Conservation (phyloP, 305 asterid species). For the Rubia balearica region DNA sequence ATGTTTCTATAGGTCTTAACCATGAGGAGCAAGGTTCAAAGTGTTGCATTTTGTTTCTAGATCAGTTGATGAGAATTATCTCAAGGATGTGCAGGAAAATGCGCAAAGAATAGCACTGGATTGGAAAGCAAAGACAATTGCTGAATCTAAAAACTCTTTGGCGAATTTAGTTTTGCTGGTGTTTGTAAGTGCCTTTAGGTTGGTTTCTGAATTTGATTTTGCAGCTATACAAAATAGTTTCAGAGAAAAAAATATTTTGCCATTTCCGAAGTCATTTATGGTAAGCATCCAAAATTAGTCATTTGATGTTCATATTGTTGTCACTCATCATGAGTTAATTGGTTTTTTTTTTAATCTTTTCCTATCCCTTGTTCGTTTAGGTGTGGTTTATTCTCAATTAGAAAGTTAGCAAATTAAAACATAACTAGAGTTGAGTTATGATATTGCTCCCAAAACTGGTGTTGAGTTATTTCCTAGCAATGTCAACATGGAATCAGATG, state of each 20-base stretch:
- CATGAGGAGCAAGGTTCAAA: conserved; percentile 13
- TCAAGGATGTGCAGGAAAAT: conserved; percentile 27
- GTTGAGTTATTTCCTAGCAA: conserved; percentile 6
- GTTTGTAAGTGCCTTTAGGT: conserved; percentile 32
- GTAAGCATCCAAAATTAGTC: conserved; percentile 25
- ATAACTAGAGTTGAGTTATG: neutral
- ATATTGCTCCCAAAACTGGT: neutral
- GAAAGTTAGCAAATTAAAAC: neutral
- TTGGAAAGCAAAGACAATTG: conserved; percentile 30
- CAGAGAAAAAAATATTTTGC: conserved; percentile 27
- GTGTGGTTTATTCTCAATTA: neutral
- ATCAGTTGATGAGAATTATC: conserved; percentile 28
- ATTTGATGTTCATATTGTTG: conserved; percentile 4
- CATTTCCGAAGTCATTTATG: conserved; percentile 28
- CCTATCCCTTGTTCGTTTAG: neutral
- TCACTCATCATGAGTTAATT: neutral
- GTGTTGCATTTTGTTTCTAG: conserved; percentile 30
- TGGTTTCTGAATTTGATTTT: conserved; percentile 30
- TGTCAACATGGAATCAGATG: neutral
- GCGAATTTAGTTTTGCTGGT: conserved; percentile 34
- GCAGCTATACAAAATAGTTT: conserved; percentile 22
- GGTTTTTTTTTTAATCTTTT: neutral
- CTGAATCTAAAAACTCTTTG: conserved; percentile 19
- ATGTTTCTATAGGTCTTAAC: conserved; percentile 17
- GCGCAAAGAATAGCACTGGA: conserved; percentile 32